Percentiles rank a stretch among this genome's conserved stretches.
Conservation (phyloP, 148 eudicot species). For the Gaultheria prostrata region DNA sequence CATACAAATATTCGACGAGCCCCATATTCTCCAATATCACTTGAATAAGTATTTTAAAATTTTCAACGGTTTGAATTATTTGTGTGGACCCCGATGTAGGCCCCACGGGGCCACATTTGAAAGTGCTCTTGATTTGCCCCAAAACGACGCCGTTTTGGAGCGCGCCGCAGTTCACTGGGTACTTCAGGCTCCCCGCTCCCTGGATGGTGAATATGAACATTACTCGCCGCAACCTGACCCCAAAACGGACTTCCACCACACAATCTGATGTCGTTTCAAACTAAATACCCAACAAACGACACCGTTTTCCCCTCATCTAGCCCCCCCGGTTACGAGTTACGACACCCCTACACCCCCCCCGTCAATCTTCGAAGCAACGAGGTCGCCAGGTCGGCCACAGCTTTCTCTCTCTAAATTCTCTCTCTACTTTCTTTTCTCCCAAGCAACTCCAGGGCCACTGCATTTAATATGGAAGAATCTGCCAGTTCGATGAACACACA, state of each 20-base stretch:
- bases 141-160: no score
- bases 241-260: neutral
- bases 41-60: no score
- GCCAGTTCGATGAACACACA: neutral
- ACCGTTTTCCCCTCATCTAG: neutral
- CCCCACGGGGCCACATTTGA: no score
- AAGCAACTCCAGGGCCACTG: slow-evolving; percentile 8
- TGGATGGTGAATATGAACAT: no score
- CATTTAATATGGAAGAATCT: neutral
- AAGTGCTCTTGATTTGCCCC: no score
- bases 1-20: no score
- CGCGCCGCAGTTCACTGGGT: no score
- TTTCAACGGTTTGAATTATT: no score
- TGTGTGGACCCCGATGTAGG: no score
- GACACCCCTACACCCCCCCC: neutral
- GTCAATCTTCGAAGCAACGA: neutral
- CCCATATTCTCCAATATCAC: no score
- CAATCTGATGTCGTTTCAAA: neutral
- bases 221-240: neutral
- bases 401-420: slow-evolving; percentile 10
- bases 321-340: neutral
- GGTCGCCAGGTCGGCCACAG: slow-evolving; percentile 18
- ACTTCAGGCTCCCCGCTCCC: no score
- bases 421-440: slow-evolving; percentile 13
- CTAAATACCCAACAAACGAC: neutral